Percentiles rank a stretch among this genome's conserved stretches.
Evolutionary conservation across 1,284 basidiomycete genomes (phyloP).

Genomic region (Vanrija sp.): DNA sequence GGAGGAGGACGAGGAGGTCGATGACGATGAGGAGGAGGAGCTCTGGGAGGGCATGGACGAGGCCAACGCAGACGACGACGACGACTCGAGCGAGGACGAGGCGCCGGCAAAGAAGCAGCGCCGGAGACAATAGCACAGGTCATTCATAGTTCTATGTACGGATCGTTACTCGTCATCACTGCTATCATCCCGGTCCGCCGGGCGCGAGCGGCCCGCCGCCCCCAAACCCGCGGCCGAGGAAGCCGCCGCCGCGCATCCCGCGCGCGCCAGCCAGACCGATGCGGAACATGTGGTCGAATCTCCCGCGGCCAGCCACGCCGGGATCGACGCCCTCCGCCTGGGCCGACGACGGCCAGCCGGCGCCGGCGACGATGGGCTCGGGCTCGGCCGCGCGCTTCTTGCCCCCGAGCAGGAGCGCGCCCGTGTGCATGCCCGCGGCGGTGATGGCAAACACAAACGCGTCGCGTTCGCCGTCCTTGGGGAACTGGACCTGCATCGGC

Average conservation of each 20-base stretch:
- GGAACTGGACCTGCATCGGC: conserved; percentile 67
- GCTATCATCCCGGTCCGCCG: no score
- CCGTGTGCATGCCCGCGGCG: conserved; percentile 82
- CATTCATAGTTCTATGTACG: no score
- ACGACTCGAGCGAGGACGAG: conserved; percentile 48
- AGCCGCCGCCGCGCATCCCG: conserved; percentile 7
- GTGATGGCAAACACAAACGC: conserved; percentile 72
- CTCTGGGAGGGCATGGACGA: conserved; percentile 29
- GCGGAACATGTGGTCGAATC: conserved; percentile 4
- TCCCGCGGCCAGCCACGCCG: neutral
- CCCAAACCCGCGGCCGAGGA: no score
- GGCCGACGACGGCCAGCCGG: neutral
- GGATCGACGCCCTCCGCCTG: neutral
- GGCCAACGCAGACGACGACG: conserved; percentile 27
- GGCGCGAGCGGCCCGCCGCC: no score
- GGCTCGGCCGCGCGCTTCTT: neutral
- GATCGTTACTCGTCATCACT: no score
- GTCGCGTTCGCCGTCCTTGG: conserved; percentile 35
- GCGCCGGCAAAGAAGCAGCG: conserved; percentile 46
- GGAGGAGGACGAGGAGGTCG: conserved; percentile 27
- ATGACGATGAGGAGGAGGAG: conserved; percentile 32
- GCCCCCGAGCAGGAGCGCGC: conserved; percentile 72
- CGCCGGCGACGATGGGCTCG: neutral
- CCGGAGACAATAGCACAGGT: no score
- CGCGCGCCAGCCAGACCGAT: conserved; percentile 18